These are phyloP conservation scores for Pouteria glomerata DNA, from an alignment of 148 eudicot genomes.

Conservation along the genomic window DNA sequence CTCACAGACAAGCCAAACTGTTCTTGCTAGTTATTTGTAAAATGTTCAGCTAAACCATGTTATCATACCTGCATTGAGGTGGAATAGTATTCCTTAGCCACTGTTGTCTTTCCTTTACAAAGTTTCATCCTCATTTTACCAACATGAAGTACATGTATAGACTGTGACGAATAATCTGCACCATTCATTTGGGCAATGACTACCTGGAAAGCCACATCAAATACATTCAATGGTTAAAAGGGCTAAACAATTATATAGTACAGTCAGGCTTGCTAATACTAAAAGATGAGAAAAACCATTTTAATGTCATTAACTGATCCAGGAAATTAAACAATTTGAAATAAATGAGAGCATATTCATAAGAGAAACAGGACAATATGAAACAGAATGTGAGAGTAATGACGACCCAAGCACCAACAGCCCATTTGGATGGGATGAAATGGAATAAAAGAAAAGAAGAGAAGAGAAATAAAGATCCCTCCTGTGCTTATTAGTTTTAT, in stretches of 20 bases:
- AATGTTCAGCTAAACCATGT: too few relatives aligned
- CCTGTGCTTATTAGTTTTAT: too few relatives aligned
- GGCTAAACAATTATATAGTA: neutral
- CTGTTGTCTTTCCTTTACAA: conserved; percentile 73
- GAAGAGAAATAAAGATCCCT: too few relatives aligned
- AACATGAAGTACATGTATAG: conserved; percentile 77
- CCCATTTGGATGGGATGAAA: too few relatives aligned
- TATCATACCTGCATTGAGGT: conserved; percentile 81
- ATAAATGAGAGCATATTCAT: too few relatives aligned
- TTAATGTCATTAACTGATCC: neutral
- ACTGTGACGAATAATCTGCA: conserved; percentile 59
- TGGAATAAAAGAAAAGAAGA: too few relatives aligned
- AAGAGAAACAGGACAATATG: too few relatives aligned
- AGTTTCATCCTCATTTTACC: conserved; percentile 99
- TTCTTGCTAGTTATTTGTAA: neutral
- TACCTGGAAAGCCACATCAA: conserved; percentile 45
- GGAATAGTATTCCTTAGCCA: conserved; percentile 87
- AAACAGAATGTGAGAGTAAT: too few relatives aligned
- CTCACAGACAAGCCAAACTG: neutral
- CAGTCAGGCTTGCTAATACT: neutral
- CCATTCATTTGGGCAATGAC: conserved; percentile 89
- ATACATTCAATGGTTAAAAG: neutral
- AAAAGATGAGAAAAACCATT: neutral
- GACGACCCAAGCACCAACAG: too few relatives aligned
- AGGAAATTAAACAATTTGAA: neutral